A percentile compares a stretch with the other conserved stretches of the same genome.
phyloP scores from a whole-genome alignment of 768 basidiomycete species.

The Kwoniella newhampshirensis region DNA sequence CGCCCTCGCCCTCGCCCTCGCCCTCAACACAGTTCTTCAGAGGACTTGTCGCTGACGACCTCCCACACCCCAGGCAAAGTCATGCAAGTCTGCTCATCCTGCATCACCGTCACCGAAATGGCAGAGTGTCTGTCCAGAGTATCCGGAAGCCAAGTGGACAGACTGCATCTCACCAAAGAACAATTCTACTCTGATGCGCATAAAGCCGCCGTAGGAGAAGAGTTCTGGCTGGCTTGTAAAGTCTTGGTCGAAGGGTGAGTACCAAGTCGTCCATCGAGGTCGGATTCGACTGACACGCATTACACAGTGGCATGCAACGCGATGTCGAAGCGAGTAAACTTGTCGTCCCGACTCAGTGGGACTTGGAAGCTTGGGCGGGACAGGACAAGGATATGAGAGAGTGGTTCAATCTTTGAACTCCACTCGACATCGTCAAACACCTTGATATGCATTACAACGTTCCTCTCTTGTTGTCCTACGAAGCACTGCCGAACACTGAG shows the following conservation, averaged over 20 bases:
- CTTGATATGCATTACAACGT: slow-evolving; percentile 18
- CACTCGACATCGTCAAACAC: not conserved
- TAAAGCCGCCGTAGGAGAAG: slow-evolving; percentile 1
- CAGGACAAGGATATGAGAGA: slow-evolving; percentile 1
- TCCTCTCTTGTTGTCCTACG: slow-evolving; percentile 19
- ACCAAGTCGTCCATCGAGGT: not conserved
- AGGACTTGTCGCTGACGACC: too few species aligned
- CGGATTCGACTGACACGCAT: not conserved
- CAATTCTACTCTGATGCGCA: not conserved
- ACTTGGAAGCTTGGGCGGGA: not conserved
- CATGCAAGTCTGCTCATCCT: not conserved
- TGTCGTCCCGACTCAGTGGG: not conserved
- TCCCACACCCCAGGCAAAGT: too few species aligned
- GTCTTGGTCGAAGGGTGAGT: slow-evolving; percentile 1
- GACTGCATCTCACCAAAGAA: not conserved
- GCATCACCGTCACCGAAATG: not conserved
- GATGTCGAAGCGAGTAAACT: not conserved
- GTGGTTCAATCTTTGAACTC: slow-evolving; percentile 3
- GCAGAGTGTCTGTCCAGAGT: not conserved
- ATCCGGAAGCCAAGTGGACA: not conserved
- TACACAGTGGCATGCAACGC: not conserved
- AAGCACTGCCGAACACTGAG: slow-evolving; percentile 52
- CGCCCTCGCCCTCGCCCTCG: too few species aligned
- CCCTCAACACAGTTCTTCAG: too few species aligned
- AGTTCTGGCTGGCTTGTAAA: slow-evolving; percentile 3